phyloP scores from a whole-genome alignment of 441 rosid species.

The Codiaeum variegatum region DNA sequence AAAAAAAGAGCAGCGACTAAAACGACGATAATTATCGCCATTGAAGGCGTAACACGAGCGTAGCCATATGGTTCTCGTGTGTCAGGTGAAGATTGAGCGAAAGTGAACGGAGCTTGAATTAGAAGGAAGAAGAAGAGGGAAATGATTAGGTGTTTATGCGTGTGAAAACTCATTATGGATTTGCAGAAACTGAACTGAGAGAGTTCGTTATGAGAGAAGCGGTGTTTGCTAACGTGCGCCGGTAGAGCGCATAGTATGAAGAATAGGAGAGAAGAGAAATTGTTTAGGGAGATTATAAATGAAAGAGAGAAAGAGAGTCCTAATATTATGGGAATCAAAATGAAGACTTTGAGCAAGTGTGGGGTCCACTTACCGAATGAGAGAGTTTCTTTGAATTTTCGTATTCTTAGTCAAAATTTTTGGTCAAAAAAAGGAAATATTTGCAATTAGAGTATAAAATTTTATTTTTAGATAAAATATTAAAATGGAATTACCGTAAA shows the following conservation, averaged over 20 bases:
- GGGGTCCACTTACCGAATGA: background rate
- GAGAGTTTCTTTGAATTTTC: background rate
- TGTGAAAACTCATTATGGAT: background rate
- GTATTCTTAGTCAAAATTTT: too few species aligned
- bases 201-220: too few species aligned
- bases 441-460: too few species aligned
- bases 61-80: constrained; percentile 22
- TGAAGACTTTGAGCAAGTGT: background rate
- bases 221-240: background rate
- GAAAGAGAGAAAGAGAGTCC: background rate
- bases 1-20: constrained; percentile 61
- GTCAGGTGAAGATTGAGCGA: constrained; percentile 6
- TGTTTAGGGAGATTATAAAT: background rate
- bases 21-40: constrained; percentile 68
- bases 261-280: background rate
- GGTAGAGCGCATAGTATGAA: background rate
- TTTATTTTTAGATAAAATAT: too few species aligned
- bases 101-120: background rate
- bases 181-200: background rate
- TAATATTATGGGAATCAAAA: background rate
- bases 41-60: constrained; percentile 55
- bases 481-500: too few species aligned
- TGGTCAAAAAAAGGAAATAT: too few species aligned
- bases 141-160: constrained; percentile 6
- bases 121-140: constrained; percentile 17